A percentile compares a stretch with the other conserved stretches of the same genome.
These are phyloP conservation scores for Aspergillus sp. DNA, from an alignment of 2,329 filamentous ascomycete species.

Conservation along the genomic window DNA sequence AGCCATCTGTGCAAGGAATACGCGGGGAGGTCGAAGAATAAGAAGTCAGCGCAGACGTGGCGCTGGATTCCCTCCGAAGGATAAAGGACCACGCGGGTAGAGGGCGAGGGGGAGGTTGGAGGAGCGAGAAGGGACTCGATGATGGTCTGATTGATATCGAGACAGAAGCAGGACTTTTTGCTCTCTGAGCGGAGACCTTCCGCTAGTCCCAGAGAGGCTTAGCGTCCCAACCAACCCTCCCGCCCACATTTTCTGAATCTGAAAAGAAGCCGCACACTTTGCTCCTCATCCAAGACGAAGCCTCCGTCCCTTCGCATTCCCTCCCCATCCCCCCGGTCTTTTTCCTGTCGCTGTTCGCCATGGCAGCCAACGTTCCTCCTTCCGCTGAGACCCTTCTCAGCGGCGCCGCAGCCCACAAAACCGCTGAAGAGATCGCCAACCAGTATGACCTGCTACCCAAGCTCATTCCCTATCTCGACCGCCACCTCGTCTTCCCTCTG, in stretches of 20 bases:
- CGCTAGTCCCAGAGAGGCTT: constrained; percentile 28
- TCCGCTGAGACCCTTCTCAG: constrained; percentile 51
- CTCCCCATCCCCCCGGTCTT: constrained; percentile 17
- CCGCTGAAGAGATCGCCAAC: constrained; percentile 59
- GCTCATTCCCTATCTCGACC: constrained; percentile 87
- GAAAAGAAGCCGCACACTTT: constrained; percentile 27
- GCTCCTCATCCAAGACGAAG: constrained; percentile 8
- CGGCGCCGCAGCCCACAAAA: constrained; percentile 47
- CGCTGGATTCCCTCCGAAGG: not conserved
- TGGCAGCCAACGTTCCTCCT: constrained; percentile 53
- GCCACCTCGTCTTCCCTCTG: constrained; percentile 93
- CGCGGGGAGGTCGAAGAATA: not conserved
- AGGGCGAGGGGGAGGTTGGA: not conserved
- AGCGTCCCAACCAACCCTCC: constrained; percentile 32
- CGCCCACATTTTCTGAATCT: constrained; percentile 32
- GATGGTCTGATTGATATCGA: constrained; percentile 11
- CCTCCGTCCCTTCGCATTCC: constrained; percentile 14
- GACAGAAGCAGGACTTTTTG: constrained; percentile 23
- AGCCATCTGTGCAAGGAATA: constrained; percentile 28
- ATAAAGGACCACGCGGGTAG: not conserved
- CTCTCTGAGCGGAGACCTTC: constrained; percentile 23
- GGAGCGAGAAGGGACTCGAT: constrained; percentile 3
- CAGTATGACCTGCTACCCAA: constrained; percentile 82
- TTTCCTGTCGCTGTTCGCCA: constrained; percentile 35
- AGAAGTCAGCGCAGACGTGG: not conserved